Percentiles rank a stretch among this genome's conserved stretches.
These are phyloP conservation scores for Tulasnella calospora DNA, from an alignment of 768 basidiomycete species.

Conservation along the genomic window DNA sequence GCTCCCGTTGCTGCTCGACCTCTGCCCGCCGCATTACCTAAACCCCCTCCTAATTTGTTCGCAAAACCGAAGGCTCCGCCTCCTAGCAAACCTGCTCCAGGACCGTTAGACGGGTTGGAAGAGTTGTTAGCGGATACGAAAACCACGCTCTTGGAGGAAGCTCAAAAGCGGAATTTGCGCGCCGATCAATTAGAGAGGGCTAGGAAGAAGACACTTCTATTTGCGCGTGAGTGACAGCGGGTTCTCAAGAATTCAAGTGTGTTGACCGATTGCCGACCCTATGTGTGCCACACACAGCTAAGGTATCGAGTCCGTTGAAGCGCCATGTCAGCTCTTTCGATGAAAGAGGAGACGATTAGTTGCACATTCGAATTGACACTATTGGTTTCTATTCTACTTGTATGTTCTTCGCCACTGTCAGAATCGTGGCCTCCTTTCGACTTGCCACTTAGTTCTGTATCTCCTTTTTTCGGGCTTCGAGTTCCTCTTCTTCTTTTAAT, in stretches of 20 bases:
- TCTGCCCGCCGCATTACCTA: background rate
- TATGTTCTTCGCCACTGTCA: background rate
- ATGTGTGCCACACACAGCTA: constrained; percentile 36
- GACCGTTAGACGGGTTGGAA: constrained; percentile 9
- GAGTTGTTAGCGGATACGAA: constrained; percentile 6
- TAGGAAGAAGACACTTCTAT: constrained; percentile 42
- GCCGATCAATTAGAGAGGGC: constrained; percentile 52
- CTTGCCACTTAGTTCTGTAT: background rate
- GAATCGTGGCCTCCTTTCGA: background rate
- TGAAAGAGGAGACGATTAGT: constrained; percentile 3
- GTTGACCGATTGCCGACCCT: constrained; percentile 48
- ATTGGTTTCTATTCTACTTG: background rate
- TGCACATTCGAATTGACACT: background rate
- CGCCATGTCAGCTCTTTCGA: constrained; percentile 13
- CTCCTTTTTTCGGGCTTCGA: background rate
- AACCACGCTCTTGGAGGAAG: constrained; percentile 15
- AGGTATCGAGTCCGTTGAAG: constrained; percentile 27
- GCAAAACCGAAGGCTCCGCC: background rate
- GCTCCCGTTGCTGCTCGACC: constrained; percentile 36
- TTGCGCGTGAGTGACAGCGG: constrained; percentile 58
- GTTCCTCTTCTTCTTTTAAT: background rate
- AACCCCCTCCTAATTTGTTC: constrained; percentile 18
- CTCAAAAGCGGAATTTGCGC: background rate
- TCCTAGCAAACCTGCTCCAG: background rate
- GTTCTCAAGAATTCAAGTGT: constrained; percentile 53